Base-by-base conservation (phyloP, 306 rosid species). In the Nissolia schottii region DNA sequence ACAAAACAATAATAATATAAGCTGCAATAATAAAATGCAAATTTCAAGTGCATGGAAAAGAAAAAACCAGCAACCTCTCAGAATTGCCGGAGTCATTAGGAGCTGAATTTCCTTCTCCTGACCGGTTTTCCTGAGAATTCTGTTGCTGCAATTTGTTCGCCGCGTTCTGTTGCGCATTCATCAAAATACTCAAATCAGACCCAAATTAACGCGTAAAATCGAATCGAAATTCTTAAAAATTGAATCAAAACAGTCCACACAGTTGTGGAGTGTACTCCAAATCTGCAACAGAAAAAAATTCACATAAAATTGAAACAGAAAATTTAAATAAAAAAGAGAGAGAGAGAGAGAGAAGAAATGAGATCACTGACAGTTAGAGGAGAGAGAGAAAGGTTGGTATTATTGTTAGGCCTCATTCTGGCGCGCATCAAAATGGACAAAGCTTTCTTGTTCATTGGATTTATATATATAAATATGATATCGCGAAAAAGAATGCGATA, bases 351-450 rank as follows among this genome's bases (percentile, higher is more conserved):
- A n/a, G n/a, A 1, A 2, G 41, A 49, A 35, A 0, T 11, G 62
- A 16, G 16, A 45, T 8, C 10, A 19, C 91, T 71, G 45, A 93
- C 97, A 28, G 82, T 65, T 64, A 90, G 86, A 73, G 89, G 96
- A 50, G 93, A 88, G 28, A 85, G 83, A 74, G 96, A 67, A 79
- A 82, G 80, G 48, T 80, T 84, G 49, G 78, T 15, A 16, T 83
- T 56, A 74, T 83, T 77, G 80, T 28, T 85, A 13, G 88, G 88
- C 57, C 81, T 89, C 98, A 93, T 91, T 84, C 94, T 93, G 84
- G 96, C 86, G 83, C 98, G 97, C 92, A 93, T 66, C 70, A 93
- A 80, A 77, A 91, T 87, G 14, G 96, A 84, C 73, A 89, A 68
- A 34, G 92, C 93, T 83, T 87, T 90, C 80, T 82, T 93, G 55